Base-by-base conservation (phyloP, 2,329 filamentous ascomycete genomes). In the Ustulina deusta region DNA sequence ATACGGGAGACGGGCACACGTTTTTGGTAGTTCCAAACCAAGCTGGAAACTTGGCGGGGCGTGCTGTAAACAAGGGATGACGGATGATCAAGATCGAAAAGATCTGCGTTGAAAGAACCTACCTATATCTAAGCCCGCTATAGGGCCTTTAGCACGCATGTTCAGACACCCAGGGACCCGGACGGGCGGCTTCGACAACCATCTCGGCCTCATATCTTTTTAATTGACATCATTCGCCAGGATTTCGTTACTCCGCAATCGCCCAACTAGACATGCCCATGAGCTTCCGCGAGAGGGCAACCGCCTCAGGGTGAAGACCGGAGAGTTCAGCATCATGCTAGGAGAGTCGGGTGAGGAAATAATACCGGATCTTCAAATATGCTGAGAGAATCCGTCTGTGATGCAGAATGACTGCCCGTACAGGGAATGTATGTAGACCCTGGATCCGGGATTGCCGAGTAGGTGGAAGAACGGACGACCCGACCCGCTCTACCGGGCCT, bases 391-490 rank as follows among this genome's bases (percentile, higher is more conserved):
- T 7, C 55, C 40, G 29, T 17, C 40, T 32, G 38, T 22, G 2
- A 29, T 25, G 38, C n/a, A n/a, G 13, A 32, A 36, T 49, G 17
- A 44, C 15, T n/a, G 15, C 44, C 27, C 20, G 15, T 17, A 27
- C 13, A 38, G 17, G 32, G 25, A 20, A 38, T 54, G 15, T 2
- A 20, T 13, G 25, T 40, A 40, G 27, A 20, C 13, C 9, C 11
- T 51, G 27, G n/a, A 61, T 51, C 42, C 42, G 40, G 27, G 15
- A 38, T 46, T 46, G 34, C 51, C 40, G 51, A 44, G 10, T 51
- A 66, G 48, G 36, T 36, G 42, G 56, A 38, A 49, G 44, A 25
- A 36, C 27, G 44, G 63, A 38, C 52, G 22, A 36, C 20, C 51
- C 10, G 42, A 51, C 51, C 34, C 32, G 34, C n/a, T 29, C 34